A percentile compares a stretch with the other conserved stretches of the same genome.
Conservation (phyloP, 176 grass and related monocot genomes). For the Coix lacrymajobi region DNA sequence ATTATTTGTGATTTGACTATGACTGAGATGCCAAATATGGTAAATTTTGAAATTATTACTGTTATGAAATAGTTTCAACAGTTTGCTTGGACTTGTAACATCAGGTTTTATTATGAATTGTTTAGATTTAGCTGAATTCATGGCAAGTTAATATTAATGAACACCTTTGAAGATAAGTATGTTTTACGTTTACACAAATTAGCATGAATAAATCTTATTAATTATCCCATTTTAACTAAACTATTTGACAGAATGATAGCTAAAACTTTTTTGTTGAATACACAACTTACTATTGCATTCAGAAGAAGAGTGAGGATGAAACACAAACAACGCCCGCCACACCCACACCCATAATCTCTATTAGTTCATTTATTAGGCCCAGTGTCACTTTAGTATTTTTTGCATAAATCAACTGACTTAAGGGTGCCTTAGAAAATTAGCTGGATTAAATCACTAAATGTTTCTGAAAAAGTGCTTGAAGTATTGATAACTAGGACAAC, state of each 20-base stretch:
- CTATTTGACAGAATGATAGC: neutral
- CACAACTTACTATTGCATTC: neutral
- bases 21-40: neutral
- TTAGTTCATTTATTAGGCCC: neutral
- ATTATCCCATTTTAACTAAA: neutral
- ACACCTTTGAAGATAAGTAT: neutral
- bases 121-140: neutral
- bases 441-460: neutral
- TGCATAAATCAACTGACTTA: neutral
- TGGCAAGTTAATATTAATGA: neutral
- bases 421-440: neutral
- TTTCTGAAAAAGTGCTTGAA: neutral
- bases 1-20: neutral
- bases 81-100: neutral
- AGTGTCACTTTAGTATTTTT: neutral
- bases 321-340: neutral
- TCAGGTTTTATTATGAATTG: neutral
- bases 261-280: neutral
- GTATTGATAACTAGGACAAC: neutral
- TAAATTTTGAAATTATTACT: slow-evolving; percentile 17
- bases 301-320: neutral
- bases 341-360: neutral
- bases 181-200: neutral
- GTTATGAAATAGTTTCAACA: slow-evolving; percentile 16
- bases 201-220: slow-evolving; percentile 9